Base-by-base conservation (phyloP, 2,329 filamentous ascomycete genomes). In the Colletotrichum cordylinicola region DNA sequence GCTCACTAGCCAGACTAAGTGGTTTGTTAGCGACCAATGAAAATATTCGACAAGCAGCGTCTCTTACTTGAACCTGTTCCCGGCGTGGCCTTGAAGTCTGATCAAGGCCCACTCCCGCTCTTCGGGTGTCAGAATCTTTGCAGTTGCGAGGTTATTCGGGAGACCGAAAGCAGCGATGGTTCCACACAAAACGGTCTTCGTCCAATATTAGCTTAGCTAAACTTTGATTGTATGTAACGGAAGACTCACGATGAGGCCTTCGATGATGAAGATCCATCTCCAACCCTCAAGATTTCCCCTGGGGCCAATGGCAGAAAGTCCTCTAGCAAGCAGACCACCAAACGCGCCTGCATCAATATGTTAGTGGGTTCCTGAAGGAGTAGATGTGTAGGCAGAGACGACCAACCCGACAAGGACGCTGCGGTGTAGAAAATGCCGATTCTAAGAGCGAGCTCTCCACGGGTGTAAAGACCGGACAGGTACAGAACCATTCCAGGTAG, bases 401-500 rank as follows among this genome's bases (percentile, higher is more conserved):
- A 52, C 43, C 2, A 4, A 52, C 43, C 91, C 0, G 91, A 92
- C 7, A 94, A 83, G 2, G 91, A 93, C 0, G 92, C 91, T 2
- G 92, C 91, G 1, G 91, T 93, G 80, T 93, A 94, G 79, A 94
- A 94, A 8, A 94, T 84, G 35, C 92, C 93, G 66, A 94, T 92
- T 6, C 93, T 87, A 48, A 93, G 82, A 0, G 91, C 91, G 77
- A 93, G 85, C 77, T 93, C 91, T 2, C 88, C 85, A 24, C 91
- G 86, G 21, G 87, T 89, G 79, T 94, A 92, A 77, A 94, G 89
- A 8, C 88, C 86, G 0, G 91, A 93, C 15, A 94, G 86, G 79
- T 94, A 94, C 2, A 94, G 84, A 2, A 93, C 88, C 87, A 94
- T 94, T 62, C 92, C 93, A 0, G 93, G 93, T 4, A 94, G 83